Base-by-base conservation (phyloP, 2,329 filamentous ascomycete species). In the Ascochyta fabae region DNA sequence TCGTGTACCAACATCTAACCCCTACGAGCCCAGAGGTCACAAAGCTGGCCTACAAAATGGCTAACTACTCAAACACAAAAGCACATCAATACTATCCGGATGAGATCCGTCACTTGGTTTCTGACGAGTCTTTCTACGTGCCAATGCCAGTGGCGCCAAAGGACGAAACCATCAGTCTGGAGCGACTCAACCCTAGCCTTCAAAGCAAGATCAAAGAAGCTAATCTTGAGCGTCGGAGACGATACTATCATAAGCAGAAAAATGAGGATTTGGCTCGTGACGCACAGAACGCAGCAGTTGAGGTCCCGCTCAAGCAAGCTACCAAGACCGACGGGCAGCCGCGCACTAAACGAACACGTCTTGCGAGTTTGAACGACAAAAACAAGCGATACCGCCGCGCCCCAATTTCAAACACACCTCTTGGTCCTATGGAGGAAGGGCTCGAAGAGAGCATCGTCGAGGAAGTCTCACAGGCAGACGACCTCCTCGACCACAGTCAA, bases 11-110 rank as follows among this genome's bases (percentile, higher is more conserved):
- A 19, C 73, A 80, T 2, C 72, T 85, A 31, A 68, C 75, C 6
- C 69, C 80, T 6, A 73, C 75, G 12, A 78, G 80, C 41, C 74
- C 77, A 2, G 58, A 77, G n/a, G 78, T 86, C 15, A 76, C 77
- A 44, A 70, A 78, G 2, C 68, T 86, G 62, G 80, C 83, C 59
- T 71, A 75, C 23, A 79, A 80, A 39, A 83, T 86, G 49, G 78
- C 83, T 8, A 72, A 79, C n/a, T 60, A 59, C 19, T 67, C 72
- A 54, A 67, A 68, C 9, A 62, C 66, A 4, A 68, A 66, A n/a
- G 65, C 66, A 13, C 63, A 66, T 24, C 62, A 67, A 39, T 76
- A 69, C 55, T 74, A 66, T 41, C 74, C 74, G 3, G 60, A 69
- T 12, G 66, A 70, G 38, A 62, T 77, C 9, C 59, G 56, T 6